These are phyloP conservation scores for Sporothrix protearum DNA, from an alignment of 2,329 filamentous ascomycete species.

Conservation along the genomic window DNA sequence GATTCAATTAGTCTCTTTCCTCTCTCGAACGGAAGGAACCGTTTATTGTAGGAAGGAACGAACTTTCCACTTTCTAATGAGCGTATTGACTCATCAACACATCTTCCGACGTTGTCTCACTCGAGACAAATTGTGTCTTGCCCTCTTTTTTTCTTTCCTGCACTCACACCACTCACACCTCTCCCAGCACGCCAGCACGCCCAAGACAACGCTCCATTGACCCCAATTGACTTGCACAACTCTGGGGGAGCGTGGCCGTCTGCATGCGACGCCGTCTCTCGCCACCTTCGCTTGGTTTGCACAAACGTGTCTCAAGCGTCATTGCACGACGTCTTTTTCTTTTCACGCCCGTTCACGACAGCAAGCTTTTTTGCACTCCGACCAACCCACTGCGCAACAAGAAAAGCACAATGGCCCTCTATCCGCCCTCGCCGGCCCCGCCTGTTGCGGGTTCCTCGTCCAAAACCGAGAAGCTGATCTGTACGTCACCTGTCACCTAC, in stretches of 20 bases:
- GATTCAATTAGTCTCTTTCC: not conserved
- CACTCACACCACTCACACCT: conserved; percentile 2
- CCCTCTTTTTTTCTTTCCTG: not conserved
- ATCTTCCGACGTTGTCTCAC: not conserved
- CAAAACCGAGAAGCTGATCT: conserved; percentile 26
- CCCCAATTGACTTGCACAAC: not conserved
- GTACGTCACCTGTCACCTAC: conserved; percentile 21
- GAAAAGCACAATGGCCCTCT: conserved; percentile 25
- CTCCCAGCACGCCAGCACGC: too few relatives aligned
- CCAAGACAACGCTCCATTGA: not conserved
- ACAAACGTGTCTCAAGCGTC: not conserved
- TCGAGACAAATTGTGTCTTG: not conserved
- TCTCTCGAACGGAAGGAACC: not conserved
- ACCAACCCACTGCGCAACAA: not conserved
- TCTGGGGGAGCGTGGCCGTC: too few relatives aligned
- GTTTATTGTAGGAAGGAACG: not conserved
- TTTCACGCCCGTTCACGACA: not conserved
- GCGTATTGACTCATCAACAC: conserved; percentile 12
- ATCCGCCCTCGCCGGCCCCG: conserved; percentile 16
- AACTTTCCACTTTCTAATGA: not conserved
- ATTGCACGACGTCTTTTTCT: not conserved
- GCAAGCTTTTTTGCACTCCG: not conserved
- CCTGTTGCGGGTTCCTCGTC: conserved; percentile 5
- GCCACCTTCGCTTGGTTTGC: not conserved
- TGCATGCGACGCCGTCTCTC: not conserved